A percentile compares a stretch with the other conserved stretches of the same genome.
phyloP scores from a whole-genome alignment of 2,329 filamentous ascomycete species.

The Scleromitrula shiraiana region DNA sequence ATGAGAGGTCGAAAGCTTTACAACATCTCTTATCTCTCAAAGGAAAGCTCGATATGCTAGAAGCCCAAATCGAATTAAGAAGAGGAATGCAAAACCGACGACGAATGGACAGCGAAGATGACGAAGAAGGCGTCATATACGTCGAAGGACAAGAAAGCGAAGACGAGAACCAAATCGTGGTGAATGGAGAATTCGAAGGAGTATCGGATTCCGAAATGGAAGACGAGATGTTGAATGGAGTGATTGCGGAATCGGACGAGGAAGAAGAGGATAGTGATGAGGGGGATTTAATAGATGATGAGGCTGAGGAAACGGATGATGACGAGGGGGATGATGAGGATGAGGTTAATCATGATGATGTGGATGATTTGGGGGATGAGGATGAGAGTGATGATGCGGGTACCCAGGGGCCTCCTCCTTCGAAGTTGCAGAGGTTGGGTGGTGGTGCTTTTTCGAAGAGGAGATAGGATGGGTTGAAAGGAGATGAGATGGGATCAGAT shows the following conservation, averaged over 20 bases:
- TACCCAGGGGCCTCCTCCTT: slow-evolving; percentile 20
- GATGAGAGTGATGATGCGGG: slow-evolving; percentile 36
- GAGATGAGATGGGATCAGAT: no score
- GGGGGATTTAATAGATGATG: slow-evolving; percentile 41
- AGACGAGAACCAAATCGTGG: slow-evolving; percentile 40
- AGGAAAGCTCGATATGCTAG: slow-evolving; percentile 90
- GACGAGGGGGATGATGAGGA: slow-evolving; percentile 35
- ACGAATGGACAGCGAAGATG: slow-evolving; percentile 34
- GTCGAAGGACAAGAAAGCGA: slow-evolving; percentile 66
- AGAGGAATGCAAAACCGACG: slow-evolving; percentile 52
- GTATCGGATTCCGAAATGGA: slow-evolving; percentile 26
- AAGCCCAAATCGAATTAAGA: slow-evolving; percentile 78
- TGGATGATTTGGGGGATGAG: slow-evolving; percentile 35
- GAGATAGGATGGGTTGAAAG: slow-evolving; percentile 14
- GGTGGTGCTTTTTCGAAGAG: slow-evolving; percentile 4
- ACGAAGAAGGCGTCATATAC: slow-evolving; percentile 62
- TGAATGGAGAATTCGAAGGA: slow-evolving; percentile 34
- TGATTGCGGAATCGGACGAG: slow-evolving; percentile 41
- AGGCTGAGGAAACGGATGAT: slow-evolving; percentile 38
- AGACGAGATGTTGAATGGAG: slow-evolving; percentile 35
- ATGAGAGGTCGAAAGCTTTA: slow-evolving; percentile 75
- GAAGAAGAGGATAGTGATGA: slow-evolving; percentile 37
- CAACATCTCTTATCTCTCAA: slow-evolving; percentile 80
- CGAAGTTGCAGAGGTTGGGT: slow-evolving; percentile 23
- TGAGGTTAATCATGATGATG: slow-evolving; percentile 37